Percentiles rank a stretch among this genome's conserved stretches.
phyloP scores from a whole-genome alignment of 257 asterid species.

The Salvia splendens region DNA sequence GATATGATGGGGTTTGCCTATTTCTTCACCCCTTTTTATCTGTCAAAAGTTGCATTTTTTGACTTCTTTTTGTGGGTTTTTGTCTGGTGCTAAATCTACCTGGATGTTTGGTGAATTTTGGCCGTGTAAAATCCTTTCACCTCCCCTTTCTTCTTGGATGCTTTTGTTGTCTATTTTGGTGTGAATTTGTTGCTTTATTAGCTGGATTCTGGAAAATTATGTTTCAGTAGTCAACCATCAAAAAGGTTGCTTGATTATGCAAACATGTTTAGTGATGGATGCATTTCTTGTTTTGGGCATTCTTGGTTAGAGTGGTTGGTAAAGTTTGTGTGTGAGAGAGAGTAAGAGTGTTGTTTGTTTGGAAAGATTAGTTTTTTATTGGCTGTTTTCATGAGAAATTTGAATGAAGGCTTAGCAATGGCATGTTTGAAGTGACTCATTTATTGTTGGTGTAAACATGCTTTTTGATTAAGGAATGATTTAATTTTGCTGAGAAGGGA shows the following conservation, averaged over 20 bases:
- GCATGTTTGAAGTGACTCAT: too few relatives aligned
- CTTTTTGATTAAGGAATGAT: slow-evolving; percentile 14
- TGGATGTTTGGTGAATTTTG: slow-evolving; percentile 44
- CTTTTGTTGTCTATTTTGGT: slow-evolving; percentile 25
- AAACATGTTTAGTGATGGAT: slow-evolving; percentile 25
- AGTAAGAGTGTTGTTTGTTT: too few relatives aligned
- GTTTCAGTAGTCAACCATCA: neutral
- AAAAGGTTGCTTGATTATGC: slow-evolving; percentile 2
- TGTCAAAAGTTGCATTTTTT: slow-evolving; percentile 49
- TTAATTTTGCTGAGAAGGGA: slow-evolving; percentile 58
- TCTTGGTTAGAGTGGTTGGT: too few relatives aligned
- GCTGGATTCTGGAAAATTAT: slow-evolving; percentile 16
- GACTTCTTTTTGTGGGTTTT: slow-evolving; percentile 32
- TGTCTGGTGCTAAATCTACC: slow-evolving; percentile 45
- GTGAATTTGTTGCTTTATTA: slow-evolving; percentile 29
- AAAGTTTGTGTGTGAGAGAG: too few relatives aligned
- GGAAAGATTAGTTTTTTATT: too few relatives aligned
- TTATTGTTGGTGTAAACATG: too few relatives aligned
- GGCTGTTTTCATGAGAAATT: too few relatives aligned
- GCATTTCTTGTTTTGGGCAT: neutral
- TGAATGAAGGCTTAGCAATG: too few relatives aligned
- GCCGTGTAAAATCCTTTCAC: slow-evolving; percentile 28
- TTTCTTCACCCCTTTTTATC: slow-evolving; percentile 35
- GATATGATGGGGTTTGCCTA: slow-evolving; percentile 39
- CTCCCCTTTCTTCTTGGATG: slow-evolving; percentile 24